Base-by-base conservation (phyloP, 768 basidiomycete species). In the Serendipita sp. region DNA sequence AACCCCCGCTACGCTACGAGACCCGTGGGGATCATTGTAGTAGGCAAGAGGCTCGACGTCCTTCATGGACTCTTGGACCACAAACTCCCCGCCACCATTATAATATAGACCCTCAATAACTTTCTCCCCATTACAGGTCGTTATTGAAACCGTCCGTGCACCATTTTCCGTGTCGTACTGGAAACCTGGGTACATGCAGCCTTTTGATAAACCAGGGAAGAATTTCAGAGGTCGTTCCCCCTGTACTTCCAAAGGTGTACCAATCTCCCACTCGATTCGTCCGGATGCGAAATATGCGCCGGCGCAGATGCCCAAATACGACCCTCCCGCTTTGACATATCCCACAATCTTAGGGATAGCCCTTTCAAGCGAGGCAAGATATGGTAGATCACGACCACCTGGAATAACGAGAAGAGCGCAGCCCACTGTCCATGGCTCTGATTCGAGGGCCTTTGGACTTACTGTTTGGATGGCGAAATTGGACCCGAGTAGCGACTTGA, bases 341-440 rank as follows among this genome's bases (percentile, higher is more conserved):
- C 76, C 76, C 62, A 75, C 76, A 55, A 93, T 82, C 1, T 78
- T 71, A 10, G 73, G 69, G 48, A 75, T 75, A 5, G 81, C 74
- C 8, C 75, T 62, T 5, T 66, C 69, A 46, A 78, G 69, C 44
- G 74, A 72, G 58, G 71, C 68, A 13, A 75, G 71, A 71, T 74
- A 79, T 18, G 75, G 76, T 6, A 74, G 68, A 65, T 77, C 76
- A 34, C 79, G 74, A 55, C 80, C 80, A 64, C 83, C 79, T n/a
- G 88, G 83, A 64, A 95, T 75, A 60, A 93, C 86, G 16, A 97
- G 80, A 1, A 95, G 76, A 2, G 86, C 85, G 70, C 91, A 94
- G 8, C 80, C 78, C 3, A 75, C 70, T 43, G 81, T 72, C 94
- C 93, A 97, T 18, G 93, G 92, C 50, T 86, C 85, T 0, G 78